phyloP scores from a whole-genome alignment of 192 early-diverging fungal genomes.

The Coemansia nantahalensis region DNA sequence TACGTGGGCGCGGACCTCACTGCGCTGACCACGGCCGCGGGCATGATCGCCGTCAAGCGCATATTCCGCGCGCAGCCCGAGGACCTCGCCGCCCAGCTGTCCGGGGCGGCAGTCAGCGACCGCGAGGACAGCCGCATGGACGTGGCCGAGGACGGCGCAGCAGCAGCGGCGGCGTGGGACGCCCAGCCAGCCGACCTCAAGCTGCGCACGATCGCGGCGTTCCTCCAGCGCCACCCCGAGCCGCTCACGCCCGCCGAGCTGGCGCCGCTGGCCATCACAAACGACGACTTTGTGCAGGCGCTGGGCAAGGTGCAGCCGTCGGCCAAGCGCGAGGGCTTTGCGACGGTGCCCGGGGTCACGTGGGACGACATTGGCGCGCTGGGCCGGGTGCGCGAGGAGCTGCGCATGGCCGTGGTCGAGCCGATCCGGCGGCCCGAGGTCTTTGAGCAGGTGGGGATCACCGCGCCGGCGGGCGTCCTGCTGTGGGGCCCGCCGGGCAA shows the following conservation, averaged over 20 bases:
- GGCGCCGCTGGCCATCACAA: constrained; percentile 74
- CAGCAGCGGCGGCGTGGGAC: constrained; percentile 24
- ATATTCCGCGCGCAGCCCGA: constrained; percentile 26
- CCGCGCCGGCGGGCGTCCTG: constrained; percentile 86
- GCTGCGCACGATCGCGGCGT: constrained; percentile 66
- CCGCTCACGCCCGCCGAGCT: constrained; percentile 80
- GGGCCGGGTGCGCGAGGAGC: constrained; percentile 77
- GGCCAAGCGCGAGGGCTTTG: constrained; percentile 97
- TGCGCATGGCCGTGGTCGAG: constrained; percentile 94
- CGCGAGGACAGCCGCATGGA: constrained; percentile 1
- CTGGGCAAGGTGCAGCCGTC: constrained; percentile 92
- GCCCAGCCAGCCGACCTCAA: constrained; percentile 43
- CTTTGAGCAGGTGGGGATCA: constrained; percentile 88
- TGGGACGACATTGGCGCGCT: constrained; percentile 98
- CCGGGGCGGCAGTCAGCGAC: constrained; percentile 2
- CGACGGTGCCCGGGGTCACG: constrained; percentile 91
- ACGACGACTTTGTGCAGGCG: constrained; percentile 83
- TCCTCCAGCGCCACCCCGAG: constrained; percentile 67
- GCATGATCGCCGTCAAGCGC: constrained; percentile 87
- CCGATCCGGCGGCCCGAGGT: constrained; percentile 89
- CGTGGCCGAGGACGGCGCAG: neutral
- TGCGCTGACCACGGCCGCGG: constrained; percentile 85
- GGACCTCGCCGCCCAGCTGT: constrained; percentile 4
- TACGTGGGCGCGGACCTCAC: constrained; percentile 98
- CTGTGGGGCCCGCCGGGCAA: constrained; percentile 98